Conservation (phyloP, 2,329 filamentous ascomycete genomes). For the Metarhizium anisopliae region DNA sequence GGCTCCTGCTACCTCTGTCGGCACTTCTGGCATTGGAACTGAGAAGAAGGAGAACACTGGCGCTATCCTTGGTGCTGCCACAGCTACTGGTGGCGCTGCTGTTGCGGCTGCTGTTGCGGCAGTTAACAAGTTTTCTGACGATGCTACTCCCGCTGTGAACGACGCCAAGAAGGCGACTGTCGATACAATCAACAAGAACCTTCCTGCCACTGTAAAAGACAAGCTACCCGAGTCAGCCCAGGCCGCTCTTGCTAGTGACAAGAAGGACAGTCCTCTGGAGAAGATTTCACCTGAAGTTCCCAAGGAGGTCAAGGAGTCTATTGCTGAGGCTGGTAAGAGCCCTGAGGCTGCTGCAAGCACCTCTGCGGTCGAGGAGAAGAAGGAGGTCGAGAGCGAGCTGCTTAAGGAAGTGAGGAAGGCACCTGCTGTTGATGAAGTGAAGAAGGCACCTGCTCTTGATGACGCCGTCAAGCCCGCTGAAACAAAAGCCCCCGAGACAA, state of each 20-base stretch:
- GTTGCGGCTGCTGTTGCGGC: slow-evolving; percentile 24
- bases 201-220: slow-evolving; percentile 46
- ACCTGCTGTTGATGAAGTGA: slow-evolving; percentile 29
- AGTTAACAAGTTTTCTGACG: slow-evolving; percentile 27
- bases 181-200: slow-evolving; percentile 33
- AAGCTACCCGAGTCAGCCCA: slow-evolving; percentile 40
- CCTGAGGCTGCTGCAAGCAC: slow-evolving; percentile 66
- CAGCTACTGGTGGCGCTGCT: slow-evolving; percentile 25
- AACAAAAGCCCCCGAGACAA: slow-evolving; percentile 8
- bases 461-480: slow-evolving; percentile 14
- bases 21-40: slow-evolving; percentile 41
- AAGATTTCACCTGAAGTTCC: slow-evolving; percentile 44
- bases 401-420: slow-evolving; percentile 50
- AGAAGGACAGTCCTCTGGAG: slow-evolving; percentile 32
- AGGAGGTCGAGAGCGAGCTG: slow-evolving; percentile 63
- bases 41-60: slow-evolving; percentile 38
- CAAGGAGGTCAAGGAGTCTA: slow-evolving; percentile 47
- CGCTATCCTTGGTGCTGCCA: slow-evolving; percentile 28
- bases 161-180: slow-evolving; percentile 26
- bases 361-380: slow-evolving; percentile 66
- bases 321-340: slow-evolving; percentile 45
- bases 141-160: slow-evolving; percentile 21
- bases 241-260: slow-evolving; percentile 33
- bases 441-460: slow-evolving; percentile 27
- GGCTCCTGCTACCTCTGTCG: slow-evolving; percentile 48